phyloP scores from a whole-genome alignment of 139 green algal species.

The Volvox africanus region DNA sequence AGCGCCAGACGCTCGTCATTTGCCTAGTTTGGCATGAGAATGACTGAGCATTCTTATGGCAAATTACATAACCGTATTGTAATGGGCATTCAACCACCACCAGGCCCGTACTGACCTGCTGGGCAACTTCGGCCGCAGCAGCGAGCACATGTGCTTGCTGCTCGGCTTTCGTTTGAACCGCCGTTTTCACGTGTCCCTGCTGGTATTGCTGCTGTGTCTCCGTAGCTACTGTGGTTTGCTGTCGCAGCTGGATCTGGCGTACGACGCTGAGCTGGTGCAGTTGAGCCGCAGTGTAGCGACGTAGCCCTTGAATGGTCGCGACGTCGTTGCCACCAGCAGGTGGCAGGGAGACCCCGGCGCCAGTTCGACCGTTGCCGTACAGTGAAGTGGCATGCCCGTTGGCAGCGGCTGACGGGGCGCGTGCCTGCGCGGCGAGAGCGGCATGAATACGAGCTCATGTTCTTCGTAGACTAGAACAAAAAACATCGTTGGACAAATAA shows the following conservation, averaged over 20 bases:
- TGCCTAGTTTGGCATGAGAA: too few species aligned
- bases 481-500: too few species aligned
- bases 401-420: not conserved
- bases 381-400: not conserved
- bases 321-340: not conserved
- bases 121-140: conserved; percentile 19
- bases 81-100: too few species aligned
- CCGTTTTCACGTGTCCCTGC: not conserved
- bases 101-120: conserved; percentile 17
- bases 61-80: too few species aligned
- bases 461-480: too few species aligned
- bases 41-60: too few species aligned
- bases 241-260: conserved; percentile 23
- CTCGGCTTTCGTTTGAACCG: not conserved
- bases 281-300: conserved; percentile 20
- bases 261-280: conserved; percentile 25
- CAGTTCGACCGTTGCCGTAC: not conserved
- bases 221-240: not conserved
- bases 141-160: conserved; percentile 34
- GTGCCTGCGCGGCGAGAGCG: not conserved
- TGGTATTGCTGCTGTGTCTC: not conserved
- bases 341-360: too few species aligned
- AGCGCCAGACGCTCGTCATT: too few species aligned
- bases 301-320: not conserved
- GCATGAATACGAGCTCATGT: too few species aligned